Evolutionary conservation across 257 asterid species (phyloP), one percentile per base, ranked within the genome.

Genomic region (Anisodus acutangulus): DNA sequence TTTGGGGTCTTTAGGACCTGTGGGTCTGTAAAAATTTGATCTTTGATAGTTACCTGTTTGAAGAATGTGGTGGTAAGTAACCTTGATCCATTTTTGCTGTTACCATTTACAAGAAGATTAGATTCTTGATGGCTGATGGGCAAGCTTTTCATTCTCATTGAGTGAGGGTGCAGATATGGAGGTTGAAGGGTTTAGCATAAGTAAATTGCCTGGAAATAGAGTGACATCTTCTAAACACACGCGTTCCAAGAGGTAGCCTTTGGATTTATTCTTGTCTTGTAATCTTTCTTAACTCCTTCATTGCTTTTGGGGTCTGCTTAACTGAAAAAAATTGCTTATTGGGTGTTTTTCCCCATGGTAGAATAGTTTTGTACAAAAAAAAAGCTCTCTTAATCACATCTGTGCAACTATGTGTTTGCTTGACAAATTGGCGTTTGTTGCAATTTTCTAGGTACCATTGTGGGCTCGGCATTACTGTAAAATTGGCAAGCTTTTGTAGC

Each of bases 241-340:
- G 71, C 98, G 95, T 78, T 94, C 98, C 51, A 90, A 88, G 86
- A 95, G 98, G 99, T 95, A 86, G 13, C 68, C 58, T 68, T 26
- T 78, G 78, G 51, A 58, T 60, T 85, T 90, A 16, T 13, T 85
- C 19, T 22, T 66, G 55, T 67, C 69, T 68, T 17, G 59, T 70
- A 26, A 43, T 81, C 66, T 81, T 51, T 86, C 26, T 81, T 60
- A 83, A 82, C 63, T 3, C 39, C 45, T 79, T 60, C 85, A 63
- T 35, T 39, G 66, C 10, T 54, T 81, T 54, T 69, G 76, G 15
- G 68, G 78, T 81, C 85, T 85, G 17, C 12, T 70, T 57, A 64
- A 83, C 57, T 78, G 35, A 26, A 76, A 10, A 84, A 78, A 4
- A 37, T 22, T 84, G 84, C 76, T 85, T 22, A 11, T 37, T 11